phyloP scores from a whole-genome alignment of 371 early-diverging fungal genomes.

The Funneliformis caledonium region DNA sequence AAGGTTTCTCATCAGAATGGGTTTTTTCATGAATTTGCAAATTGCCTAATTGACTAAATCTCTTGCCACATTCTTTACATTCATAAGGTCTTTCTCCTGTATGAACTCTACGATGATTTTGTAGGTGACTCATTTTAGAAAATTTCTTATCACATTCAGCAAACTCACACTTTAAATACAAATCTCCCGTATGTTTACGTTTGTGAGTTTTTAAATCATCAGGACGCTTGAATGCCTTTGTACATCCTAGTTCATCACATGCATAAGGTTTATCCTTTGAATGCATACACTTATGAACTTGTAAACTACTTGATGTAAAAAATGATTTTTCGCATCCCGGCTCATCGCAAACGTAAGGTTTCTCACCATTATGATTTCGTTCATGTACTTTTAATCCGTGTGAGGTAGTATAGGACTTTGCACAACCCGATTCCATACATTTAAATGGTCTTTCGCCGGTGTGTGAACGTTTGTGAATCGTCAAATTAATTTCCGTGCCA shows the following conservation, averaged over 20 bases:
- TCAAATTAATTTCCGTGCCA: constrained; percentile 75
- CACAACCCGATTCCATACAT: constrained; percentile 63
- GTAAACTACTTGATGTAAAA: constrained; percentile 44
- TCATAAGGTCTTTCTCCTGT: constrained; percentile 11
- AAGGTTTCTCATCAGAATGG: constrained; percentile 16
- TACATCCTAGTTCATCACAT: constrained; percentile 54
- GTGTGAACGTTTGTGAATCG: constrained; percentile 78
- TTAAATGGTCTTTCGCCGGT: constrained; percentile 81
- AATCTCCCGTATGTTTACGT: not conserved
- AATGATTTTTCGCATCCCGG: constrained; percentile 37
- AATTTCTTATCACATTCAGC: constrained; percentile 5
- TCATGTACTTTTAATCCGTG: not conserved
- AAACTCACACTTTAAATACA: not conserved
- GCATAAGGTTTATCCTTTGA: constrained; percentile 50
- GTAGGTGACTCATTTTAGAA: not conserved
- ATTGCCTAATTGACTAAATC: not conserved
- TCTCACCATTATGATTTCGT: not conserved
- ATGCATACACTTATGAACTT: constrained; percentile 45
- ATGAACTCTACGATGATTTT: not conserved
- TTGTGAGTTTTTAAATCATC: constrained; percentile 12
- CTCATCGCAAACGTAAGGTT: not conserved
- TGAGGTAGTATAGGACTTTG: constrained; percentile 64
- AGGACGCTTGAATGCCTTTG: constrained; percentile 52
- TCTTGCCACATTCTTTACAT: constrained; percentile 15
- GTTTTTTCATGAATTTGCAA: not conserved